These are phyloP conservation scores for Annulohypoxylon truncatum DNA, from an alignment of 2,329 filamentous ascomycete genomes.

Conservation along the genomic window DNA sequence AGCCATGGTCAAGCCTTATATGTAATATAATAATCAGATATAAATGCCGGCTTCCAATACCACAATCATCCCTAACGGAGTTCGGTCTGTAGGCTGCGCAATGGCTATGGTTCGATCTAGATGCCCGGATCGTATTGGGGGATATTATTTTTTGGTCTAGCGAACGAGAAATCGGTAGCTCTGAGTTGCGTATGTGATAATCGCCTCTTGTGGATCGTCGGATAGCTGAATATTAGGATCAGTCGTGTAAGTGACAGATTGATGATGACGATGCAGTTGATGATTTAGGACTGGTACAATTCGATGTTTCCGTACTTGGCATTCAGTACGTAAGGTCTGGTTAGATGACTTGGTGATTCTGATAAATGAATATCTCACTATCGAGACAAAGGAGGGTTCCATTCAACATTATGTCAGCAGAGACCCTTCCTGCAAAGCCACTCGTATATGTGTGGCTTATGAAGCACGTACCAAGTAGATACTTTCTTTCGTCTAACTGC, in stretches of 20 bases:
- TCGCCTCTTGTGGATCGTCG: not conserved
- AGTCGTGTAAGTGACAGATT: constrained; percentile 13
- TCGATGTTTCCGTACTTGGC: constrained; percentile 11
- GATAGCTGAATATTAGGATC: not conserved
- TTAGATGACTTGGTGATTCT: not conserved
- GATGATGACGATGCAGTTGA: constrained; percentile 16
- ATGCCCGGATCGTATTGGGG: constrained; percentile 7
- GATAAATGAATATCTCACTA: constrained; percentile 13
- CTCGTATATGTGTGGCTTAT: not conserved
- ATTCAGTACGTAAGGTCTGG: constrained; percentile 4
- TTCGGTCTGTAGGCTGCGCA: constrained; percentile 21
- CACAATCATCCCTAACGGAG: constrained; percentile 19
- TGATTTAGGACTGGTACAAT: not conserved
- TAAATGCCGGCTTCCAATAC: constrained; percentile 10
- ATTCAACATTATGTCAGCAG: not conserved
- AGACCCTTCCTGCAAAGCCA: not conserved
- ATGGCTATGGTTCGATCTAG: constrained; percentile 15
- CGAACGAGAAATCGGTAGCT: not conserved
- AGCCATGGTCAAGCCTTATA: constrained; percentile 57
- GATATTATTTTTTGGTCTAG: not conserved
- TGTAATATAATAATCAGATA: constrained; percentile 13
- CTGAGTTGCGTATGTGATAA: not conserved
- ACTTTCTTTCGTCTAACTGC: constrained; percentile 23
- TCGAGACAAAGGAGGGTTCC: not conserved
- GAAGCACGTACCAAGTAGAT: not conserved